These are phyloP conservation scores for Sambucus nigra DNA, from an alignment of 129 eudicot genomes.

Conservation along the genomic window DNA sequence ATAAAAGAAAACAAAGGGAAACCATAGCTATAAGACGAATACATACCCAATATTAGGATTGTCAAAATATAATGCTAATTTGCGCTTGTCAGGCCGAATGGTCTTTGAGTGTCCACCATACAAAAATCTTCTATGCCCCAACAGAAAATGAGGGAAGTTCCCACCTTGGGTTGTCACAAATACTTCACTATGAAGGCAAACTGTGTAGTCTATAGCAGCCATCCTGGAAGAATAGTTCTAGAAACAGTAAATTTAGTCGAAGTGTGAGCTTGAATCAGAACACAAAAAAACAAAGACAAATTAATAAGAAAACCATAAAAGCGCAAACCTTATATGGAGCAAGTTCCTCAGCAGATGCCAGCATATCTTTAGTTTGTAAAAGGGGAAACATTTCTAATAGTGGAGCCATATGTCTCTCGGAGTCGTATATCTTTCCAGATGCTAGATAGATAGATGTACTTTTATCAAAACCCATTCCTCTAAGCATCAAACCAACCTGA, in stretches of 20 bases:
- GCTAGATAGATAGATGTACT: conserved; percentile 78
- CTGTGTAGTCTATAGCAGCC: conserved; percentile 99
- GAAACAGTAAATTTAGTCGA: conserved; percentile 21
- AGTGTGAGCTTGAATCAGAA: too few species aligned
- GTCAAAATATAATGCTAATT: conserved; percentile 67
- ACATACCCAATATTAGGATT: conserved; percentile 85
- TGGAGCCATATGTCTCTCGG: conserved; percentile 87
- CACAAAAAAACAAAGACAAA: too few species aligned
- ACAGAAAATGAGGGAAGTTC: conserved; percentile 87
- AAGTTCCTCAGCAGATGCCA: conserved; percentile 76
- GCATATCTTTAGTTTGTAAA: conserved; percentile 83
- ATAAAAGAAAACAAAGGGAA: background rate
- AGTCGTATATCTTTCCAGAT: conserved; percentile 85
- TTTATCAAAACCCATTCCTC: conserved; percentile 97
- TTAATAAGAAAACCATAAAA: background rate
- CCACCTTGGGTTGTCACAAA: conserved; percentile 99
- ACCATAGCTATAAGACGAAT: conserved; percentile 11
- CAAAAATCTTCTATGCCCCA: conserved; percentile 89
- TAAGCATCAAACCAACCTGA: conserved; percentile 96
- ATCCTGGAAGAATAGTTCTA: conserved; percentile 96
- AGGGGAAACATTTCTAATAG: conserved; percentile 92
- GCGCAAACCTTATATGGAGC: conserved; percentile 68
- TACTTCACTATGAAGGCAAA: conserved; percentile 97
- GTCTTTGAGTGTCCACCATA: conserved; percentile 96
- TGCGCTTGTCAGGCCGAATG: conserved; percentile 92